These are phyloP conservation scores for Pyrenophora tritici-repentis DNA, from an alignment of 2,329 filamentous ascomycete genomes.

Conservation along the genomic window DNA sequence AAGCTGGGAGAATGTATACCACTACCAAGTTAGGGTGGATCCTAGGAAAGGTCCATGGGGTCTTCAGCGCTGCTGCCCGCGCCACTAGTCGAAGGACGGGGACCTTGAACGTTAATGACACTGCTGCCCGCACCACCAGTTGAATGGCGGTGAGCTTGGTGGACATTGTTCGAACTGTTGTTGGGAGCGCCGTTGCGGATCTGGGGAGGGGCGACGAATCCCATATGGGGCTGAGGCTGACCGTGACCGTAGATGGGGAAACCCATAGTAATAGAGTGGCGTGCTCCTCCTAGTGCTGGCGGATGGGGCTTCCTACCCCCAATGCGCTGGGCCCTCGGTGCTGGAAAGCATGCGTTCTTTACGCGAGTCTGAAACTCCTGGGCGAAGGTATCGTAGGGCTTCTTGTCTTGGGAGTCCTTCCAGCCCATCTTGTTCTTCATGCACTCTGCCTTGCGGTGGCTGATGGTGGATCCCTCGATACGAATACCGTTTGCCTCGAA, in stretches of 20 bases:
- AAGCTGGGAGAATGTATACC: no score
- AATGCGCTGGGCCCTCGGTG: slow-evolving; percentile 29
- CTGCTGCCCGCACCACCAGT: slow-evolving; percentile 9
- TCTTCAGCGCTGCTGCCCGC: slow-evolving; percentile 2
- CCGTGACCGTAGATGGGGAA: slow-evolving; percentile 20
- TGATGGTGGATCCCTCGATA: slow-evolving; percentile 47
- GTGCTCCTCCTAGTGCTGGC: no score
- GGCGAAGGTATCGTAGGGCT: slow-evolving; percentile 44
- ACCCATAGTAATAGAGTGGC: slow-evolving; percentile 24
- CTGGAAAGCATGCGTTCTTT: slow-evolving; percentile 41
- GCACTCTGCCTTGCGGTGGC: slow-evolving; percentile 45
- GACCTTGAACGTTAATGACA: slow-evolving; percentile 26
- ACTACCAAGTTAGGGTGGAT: no score
- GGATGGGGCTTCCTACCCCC: slow-evolving; percentile 27
- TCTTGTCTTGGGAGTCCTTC: slow-evolving; percentile 40
- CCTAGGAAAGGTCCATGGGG: slow-evolving; percentile 17
- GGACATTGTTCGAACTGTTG: slow-evolving; percentile 25
- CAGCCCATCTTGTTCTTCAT: slow-evolving; percentile 47
- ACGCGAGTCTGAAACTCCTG: slow-evolving; percentile 44
- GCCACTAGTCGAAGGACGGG: slow-evolving; percentile 14
- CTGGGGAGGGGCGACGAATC: slow-evolving; percentile 28
- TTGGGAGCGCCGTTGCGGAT: slow-evolving; percentile 21
- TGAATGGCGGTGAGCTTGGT: slow-evolving; percentile 17
- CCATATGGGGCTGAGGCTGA: slow-evolving; percentile 24
- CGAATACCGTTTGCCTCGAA: slow-evolving; percentile 46